Evolutionary conservation across 345 rosid genomes (phyloP).

Genomic region (Kandelia obovata): DNA sequence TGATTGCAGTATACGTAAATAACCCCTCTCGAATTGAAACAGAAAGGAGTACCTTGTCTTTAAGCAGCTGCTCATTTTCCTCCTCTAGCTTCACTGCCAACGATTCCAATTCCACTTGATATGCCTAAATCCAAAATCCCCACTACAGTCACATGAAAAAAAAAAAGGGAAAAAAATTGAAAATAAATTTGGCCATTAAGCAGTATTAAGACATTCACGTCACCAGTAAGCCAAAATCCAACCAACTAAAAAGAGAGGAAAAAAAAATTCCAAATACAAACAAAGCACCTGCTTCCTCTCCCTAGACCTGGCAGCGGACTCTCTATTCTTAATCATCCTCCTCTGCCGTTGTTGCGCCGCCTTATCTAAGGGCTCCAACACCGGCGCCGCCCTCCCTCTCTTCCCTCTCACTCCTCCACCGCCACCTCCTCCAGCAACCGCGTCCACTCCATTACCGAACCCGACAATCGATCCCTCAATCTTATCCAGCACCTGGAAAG

Average conservation of each 20-base stretch:
- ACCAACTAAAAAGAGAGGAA: not conserved
- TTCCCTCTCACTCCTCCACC: constrained; percentile 51
- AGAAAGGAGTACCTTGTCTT: constrained; percentile 55
- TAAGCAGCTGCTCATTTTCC: constrained; percentile 67
- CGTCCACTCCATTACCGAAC: constrained; percentile 45
- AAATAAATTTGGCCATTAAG: not conserved
- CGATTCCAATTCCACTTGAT: constrained; percentile 81
- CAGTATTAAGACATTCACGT: too few relatives aligned
- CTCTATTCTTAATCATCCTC: constrained; percentile 98
- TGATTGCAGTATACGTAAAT: too few relatives aligned
- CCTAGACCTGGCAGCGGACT: constrained; percentile 93
- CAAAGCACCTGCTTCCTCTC: constrained; percentile 76
- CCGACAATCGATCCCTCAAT: constrained; percentile 52
- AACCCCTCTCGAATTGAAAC: not conserved
- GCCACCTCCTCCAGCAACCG: constrained; percentile 12
- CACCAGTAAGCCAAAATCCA: too few relatives aligned
- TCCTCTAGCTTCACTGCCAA: constrained; percentile 68
- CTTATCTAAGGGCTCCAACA: constrained; percentile 75
- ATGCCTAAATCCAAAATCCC: constrained; percentile 45
- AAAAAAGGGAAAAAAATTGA: not conserved
- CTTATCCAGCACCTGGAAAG: constrained; percentile 56
- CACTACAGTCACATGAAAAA: not conserved
- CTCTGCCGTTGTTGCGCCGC: constrained; percentile 87
- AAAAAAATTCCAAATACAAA: not conserved
- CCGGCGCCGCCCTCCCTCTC: constrained; percentile 51